phyloP scores from a whole-genome alignment of 805 yeast species.

The Yamadazyma kitorensis region DNA sequence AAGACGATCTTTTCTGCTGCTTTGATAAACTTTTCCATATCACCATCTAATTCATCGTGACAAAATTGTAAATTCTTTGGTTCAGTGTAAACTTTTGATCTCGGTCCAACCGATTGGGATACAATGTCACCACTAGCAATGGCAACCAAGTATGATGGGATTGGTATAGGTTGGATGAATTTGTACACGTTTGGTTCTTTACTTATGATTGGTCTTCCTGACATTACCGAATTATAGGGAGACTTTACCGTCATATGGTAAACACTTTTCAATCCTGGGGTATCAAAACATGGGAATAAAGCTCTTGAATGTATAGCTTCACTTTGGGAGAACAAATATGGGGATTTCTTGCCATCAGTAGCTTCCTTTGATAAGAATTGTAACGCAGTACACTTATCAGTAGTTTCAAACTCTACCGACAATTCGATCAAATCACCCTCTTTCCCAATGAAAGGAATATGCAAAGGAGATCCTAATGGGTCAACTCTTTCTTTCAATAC shows the following conservation, averaged over 20 bases:
- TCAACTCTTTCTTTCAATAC: conserved; percentile 40
- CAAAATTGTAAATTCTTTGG: conserved; percentile 66
- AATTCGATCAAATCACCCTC: conserved; percentile 24
- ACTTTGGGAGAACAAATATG: conserved; percentile 82
- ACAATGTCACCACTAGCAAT: conserved; percentile 80
- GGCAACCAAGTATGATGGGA: conserved; percentile 81
- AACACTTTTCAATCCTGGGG: conserved; percentile 77
- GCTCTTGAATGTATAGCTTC: conserved; percentile 91
- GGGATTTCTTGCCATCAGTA: conserved; percentile 67
- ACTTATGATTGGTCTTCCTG: conserved; percentile 52
- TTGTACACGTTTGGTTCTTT: conserved; percentile 13
- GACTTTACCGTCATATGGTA: conserved; percentile 60
- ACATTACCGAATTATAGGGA: conserved; percentile 65
- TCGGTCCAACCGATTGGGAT: conserved; percentile 72
- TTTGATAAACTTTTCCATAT: conserved; percentile 74
- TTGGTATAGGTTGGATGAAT: conserved; percentile 78
- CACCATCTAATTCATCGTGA: conserved; percentile 75
- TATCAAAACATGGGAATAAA: conserved; percentile 86
- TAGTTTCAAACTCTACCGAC: conserved; percentile 61
- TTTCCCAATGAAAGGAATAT: conserved; percentile 20
- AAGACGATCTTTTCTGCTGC: conserved; percentile 76
- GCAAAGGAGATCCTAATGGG: conserved; percentile 60
- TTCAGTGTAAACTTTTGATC: conserved; percentile 80
- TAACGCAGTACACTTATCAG: conserved; percentile 74
- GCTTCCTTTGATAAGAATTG: conserved; percentile 79